Evolutionary conservation across 2,329 filamentous ascomycete species (phyloP).

Genomic region (Dichotomopilus funicola): DNA sequence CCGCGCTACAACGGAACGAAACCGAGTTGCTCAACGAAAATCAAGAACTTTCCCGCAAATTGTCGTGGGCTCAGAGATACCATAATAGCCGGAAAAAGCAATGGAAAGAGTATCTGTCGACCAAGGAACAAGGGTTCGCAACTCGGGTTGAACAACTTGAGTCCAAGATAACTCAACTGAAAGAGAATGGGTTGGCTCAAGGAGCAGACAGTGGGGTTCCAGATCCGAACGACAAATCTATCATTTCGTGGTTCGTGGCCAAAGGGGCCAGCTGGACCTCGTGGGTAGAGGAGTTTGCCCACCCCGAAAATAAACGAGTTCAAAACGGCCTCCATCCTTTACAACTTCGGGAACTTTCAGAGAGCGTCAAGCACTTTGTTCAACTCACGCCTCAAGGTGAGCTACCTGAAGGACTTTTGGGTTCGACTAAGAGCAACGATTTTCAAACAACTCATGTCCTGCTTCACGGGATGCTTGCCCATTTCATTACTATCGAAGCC

Average conservation of each 20-base stretch:
- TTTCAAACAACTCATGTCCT: slow-evolving; percentile 1
- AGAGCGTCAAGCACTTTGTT: slow-evolving; percentile 13
- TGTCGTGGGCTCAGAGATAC: slow-evolving; percentile 4
- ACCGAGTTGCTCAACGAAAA: slow-evolving; percentile 15
- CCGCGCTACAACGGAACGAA: slow-evolving; percentile 17
- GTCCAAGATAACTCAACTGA: neutral
- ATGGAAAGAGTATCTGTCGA: slow-evolving; percentile 12
- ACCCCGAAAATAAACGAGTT: slow-evolving; percentile 8
- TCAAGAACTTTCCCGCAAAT: slow-evolving; percentile 9
- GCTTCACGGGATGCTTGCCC: slow-evolving; percentile 14
- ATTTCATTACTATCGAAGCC: slow-evolving; percentile 13
- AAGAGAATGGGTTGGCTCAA: slow-evolving; percentile 4
- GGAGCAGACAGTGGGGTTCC: neutral
- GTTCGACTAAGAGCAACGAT: neutral
- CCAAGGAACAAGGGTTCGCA: slow-evolving; percentile 6
- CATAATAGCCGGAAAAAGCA: slow-evolving; percentile 6
- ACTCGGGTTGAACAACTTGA: slow-evolving; percentile 12
- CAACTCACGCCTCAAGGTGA: slow-evolving; percentile 8
- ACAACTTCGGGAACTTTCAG: slow-evolving; percentile 15
- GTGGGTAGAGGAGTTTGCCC: slow-evolving; percentile 13
- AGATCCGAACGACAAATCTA: neutral
- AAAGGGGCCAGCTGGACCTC: slow-evolving; percentile 7
- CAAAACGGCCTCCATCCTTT: slow-evolving; percentile 12
- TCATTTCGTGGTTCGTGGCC: slow-evolving; percentile 2
- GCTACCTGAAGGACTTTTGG: slow-evolving; percentile 8